A percentile compares a stretch with the other conserved stretches of the same genome.
Evolutionary conservation across 257 asterid genomes (phyloP).

Genomic region (Marsdenia floribunda): DNA sequence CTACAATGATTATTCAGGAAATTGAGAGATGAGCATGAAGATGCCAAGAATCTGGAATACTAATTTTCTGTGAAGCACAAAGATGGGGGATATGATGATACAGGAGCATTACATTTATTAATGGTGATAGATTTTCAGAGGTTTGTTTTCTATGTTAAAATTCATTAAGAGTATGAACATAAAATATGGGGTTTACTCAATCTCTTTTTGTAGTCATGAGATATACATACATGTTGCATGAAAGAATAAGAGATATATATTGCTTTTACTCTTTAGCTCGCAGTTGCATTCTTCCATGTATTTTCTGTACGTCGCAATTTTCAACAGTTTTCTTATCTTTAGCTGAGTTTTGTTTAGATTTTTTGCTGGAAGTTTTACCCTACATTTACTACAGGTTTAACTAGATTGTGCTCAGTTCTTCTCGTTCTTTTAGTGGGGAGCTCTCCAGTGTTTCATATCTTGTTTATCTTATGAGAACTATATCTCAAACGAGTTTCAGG

Average conservation of each 20-base stretch:
- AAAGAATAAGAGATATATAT: conserved; percentile 32
- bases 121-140: conserved; percentile 44
- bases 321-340: neutral
- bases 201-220: conserved; percentile 30
- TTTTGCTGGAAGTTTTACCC: neutral
- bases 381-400: neutral
- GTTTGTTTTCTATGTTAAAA: conserved; percentile 24
- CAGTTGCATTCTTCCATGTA: neutral
- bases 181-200: conserved; percentile 23
- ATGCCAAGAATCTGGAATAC: conserved; percentile 4
- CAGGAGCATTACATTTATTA: conserved; percentile 23
- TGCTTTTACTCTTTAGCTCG: conserved; percentile 10
- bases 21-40: conserved; percentile 6
- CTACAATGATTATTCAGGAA: conserved; percentile 12
- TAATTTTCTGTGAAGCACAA: conserved; percentile 2
- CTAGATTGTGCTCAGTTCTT: neutral
- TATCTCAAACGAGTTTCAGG: neutral
- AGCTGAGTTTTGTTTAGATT: neutral
- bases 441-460: neutral
- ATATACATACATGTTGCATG: conserved; percentile 23
- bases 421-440: no score
- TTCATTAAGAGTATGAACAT: conserved; percentile 29
- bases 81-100: conserved; percentile 20
- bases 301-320: neutral
- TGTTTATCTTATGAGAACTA: neutral